A percentile compares a stretch with the other conserved stretches of the same genome.
phyloP scores from a whole-genome alignment of 306 rosid genomes.

The Vicia villosa region DNA sequence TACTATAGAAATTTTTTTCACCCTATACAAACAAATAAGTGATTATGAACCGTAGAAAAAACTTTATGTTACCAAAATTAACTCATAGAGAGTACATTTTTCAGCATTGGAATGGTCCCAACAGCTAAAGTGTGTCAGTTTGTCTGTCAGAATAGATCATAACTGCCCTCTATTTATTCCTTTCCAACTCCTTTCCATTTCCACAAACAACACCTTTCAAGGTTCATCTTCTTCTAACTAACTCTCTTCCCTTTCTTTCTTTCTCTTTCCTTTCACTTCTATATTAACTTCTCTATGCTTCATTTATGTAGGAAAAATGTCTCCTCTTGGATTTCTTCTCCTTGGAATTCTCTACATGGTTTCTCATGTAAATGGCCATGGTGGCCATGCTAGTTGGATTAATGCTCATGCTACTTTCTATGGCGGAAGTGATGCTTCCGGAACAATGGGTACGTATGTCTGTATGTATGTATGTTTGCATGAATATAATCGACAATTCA shows the following conservation, averaged over 20 bases:
- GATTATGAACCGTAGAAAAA: neutral
- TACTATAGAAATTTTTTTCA: neutral
- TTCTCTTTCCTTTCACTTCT: constrained; percentile 9
- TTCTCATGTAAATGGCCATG: constrained; percentile 52
- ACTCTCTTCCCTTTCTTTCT: constrained; percentile 15
- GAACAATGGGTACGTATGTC: constrained; percentile 55
- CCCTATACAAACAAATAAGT: neutral
- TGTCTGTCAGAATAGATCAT: constrained; percentile 49
- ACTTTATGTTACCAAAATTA: neutral
- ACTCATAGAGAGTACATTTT: constrained; percentile 34
- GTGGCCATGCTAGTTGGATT: constrained; percentile 47
- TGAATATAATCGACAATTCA: neutral
- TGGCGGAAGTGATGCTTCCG: constrained; percentile 57
- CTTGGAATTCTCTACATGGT: constrained; percentile 45
- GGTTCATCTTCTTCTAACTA: constrained; percentile 38
- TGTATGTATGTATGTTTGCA: neutral
- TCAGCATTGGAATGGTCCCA: constrained; percentile 51
- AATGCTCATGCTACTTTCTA: constrained; percentile 55
- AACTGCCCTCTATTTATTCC: constrained; percentile 75
- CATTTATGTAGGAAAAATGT: constrained; percentile 62
- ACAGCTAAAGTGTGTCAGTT: constrained; percentile 46
- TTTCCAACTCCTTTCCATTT: constrained; percentile 49
- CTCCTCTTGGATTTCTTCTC: constrained; percentile 47
- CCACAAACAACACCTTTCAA: constrained; percentile 48
- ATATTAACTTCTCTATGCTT: constrained; percentile 19